Evolutionary conservation across 1,139 yeast species (phyloP).

Genomic region (Blastobotrys capitulatus): DNA sequence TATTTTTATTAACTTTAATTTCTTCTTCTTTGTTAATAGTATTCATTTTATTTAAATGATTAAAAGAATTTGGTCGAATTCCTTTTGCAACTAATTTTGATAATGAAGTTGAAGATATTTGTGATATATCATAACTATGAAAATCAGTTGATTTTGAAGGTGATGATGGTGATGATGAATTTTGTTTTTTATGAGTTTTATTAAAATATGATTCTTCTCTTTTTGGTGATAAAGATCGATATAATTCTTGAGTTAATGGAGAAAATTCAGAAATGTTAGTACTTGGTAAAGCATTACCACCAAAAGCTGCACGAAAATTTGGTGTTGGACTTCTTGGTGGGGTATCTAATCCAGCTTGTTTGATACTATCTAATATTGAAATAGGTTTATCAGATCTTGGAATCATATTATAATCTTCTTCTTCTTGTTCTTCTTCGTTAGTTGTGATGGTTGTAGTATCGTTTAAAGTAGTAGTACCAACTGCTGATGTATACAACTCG

Average conservation of each 20-base stretch:
- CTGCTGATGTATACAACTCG: neutral
- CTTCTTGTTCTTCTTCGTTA: neutral
- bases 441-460: neutral
- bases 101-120: constrained; percentile 12
- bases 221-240: neutral
- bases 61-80: constrained; percentile 6
- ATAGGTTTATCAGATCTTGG: neutral
- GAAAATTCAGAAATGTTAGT: neutral
- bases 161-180: neutral
- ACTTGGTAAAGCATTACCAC: neutral
- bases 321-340: neutral
- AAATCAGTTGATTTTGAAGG: neutral
- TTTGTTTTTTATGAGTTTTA: neutral
- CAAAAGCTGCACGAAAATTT: neutral
- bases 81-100: constrained; percentile 10
- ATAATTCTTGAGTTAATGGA: constrained; percentile 5
- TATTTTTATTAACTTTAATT: neutral
- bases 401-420: neutral
- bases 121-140: constrained; percentile 12
- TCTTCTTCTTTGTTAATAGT: neutral
- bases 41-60: neutral
- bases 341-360: constrained; percentile 2
- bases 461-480: neutral
- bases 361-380: neutral
- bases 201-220: neutral